A percentile compares a stretch with the other conserved stretches of the same genome.
Evolutionary conservation across 2,329 filamentous ascomycete species (phyloP).

Genomic region (Didymella exigua): DNA sequence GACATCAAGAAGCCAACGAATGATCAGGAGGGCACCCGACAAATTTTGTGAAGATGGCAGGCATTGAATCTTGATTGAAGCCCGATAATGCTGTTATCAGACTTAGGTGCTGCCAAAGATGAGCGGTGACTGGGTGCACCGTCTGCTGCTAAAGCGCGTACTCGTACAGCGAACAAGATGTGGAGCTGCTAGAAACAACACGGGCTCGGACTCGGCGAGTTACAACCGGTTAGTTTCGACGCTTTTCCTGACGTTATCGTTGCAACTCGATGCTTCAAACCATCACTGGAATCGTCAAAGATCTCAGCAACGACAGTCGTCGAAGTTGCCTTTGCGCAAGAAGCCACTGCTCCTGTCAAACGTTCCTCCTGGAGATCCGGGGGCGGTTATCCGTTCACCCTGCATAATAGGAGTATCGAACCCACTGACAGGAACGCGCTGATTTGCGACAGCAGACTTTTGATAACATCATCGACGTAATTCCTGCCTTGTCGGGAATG

Average conservation of each 20-base stretch:
- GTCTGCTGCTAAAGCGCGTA: neutral
- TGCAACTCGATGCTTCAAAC: neutral
- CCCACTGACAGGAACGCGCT: conserved; percentile 3
- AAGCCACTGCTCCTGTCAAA: conserved; percentile 9
- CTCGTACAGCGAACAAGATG: conserved; percentile 10
- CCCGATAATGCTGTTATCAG: neutral
- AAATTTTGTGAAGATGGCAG: neutral
- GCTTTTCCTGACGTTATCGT: neutral
- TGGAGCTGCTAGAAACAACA: conserved; percentile 7
- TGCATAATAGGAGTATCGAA: conserved; percentile 4
- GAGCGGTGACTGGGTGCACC: conserved; percentile 5
- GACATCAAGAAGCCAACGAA: neutral
- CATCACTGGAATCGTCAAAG: neutral
- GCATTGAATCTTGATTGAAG: neutral
- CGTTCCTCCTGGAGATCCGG: conserved; percentile 10
- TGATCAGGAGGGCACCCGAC: neutral
- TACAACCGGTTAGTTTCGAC: neutral
- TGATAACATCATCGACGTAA: conserved; percentile 6
- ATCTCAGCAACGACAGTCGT: neutral
- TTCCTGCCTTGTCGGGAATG: conserved; percentile 9
- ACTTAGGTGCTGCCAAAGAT: neutral
- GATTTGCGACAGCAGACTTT: conserved; percentile 1
- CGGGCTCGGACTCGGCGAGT: conserved; percentile 11
- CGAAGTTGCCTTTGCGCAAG: neutral
- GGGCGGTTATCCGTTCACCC: conserved; percentile 16